Base-by-base conservation (phyloP, 768 basidiomycete genomes). In the Psilocybe cyanescens region DNA sequence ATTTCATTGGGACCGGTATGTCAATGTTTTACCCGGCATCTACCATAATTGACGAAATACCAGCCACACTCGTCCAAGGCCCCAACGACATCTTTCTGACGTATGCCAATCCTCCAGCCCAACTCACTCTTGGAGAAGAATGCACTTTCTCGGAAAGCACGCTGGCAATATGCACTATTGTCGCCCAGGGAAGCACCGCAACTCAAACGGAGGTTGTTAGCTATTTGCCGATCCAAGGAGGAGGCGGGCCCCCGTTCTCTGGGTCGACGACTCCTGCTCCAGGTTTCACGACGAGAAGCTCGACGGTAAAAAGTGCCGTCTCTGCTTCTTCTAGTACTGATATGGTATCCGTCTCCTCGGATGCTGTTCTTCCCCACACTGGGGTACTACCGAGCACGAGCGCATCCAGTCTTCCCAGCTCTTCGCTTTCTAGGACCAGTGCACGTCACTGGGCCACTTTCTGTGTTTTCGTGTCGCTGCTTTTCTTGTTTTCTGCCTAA, bases 41-140 rank as follows among this genome's bases (percentile, higher is more conserved):
- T 7, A 8, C 31, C 17, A 24, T 46, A 11, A 30, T 52, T 37
- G 41, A 44, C 44, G 24, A 37, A 8, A 8, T 37, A 6, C 14
- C 61, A 82, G 81, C 76, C 6, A 82, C 81, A 0, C 74, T 83
- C n/a, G 74, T 82, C 48, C 76, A 79, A 65, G 81, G 79, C 9
- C 65, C 81, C 1, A 69, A 69, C 55, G 75, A 75, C 48, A 80
- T 77, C 12, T 74, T 73, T 19, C 64, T 80, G 57, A 78, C 76
- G 12, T 79, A 76, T 64, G 73, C 64, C 33, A 70, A 74, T 53
- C 57, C 70, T 12, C 59, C 33, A 14, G 71, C 69, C 4, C 50
- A 55, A 9, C 64, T 74, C 30, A 72, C 72, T 3, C 64, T 72
- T 41, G 72, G 65, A 17, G 58, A 70, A 51, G 41, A 37, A 6